These are phyloP conservation scores for Pythium pyrilobum DNA, from an alignment of 352 stramenopile species.

Conservation along the genomic window DNA sequence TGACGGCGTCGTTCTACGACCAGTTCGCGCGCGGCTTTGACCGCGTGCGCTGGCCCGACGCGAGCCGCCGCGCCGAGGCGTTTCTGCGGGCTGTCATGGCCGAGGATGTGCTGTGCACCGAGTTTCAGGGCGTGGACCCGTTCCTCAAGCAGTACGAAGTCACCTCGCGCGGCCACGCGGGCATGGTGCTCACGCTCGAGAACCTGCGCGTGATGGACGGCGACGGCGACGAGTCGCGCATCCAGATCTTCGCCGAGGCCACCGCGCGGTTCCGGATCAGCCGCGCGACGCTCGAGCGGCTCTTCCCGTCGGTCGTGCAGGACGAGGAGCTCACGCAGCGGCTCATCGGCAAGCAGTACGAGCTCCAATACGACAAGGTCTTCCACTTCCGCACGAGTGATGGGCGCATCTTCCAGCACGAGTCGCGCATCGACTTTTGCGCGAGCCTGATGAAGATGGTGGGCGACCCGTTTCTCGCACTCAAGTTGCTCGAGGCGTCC, in stretches of 20 bases:
- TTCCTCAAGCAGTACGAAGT: slow-evolving; percentile 47
- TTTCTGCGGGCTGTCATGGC: slow-evolving; percentile 41
- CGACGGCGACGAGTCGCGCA: slow-evolving; percentile 7
- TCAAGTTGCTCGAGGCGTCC: slow-evolving; percentile 19
- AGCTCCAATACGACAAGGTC: slow-evolving; percentile 64
- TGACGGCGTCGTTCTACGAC: slow-evolving; percentile 36
- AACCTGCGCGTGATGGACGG: slow-evolving; percentile 29
- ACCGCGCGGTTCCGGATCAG: slow-evolving; percentile 36
- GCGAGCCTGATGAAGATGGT: slow-evolving; percentile 44
- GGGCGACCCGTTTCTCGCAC: slow-evolving; percentile 18
- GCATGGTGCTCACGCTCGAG: slow-evolving; percentile 25
- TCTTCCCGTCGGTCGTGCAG: slow-evolving; percentile 46
- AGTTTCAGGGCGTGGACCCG: slow-evolving; percentile 47
- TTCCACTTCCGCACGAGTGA: slow-evolving; percentile 43
- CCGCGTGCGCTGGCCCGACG: slow-evolving; percentile 12
- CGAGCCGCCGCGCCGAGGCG: slow-evolving; percentile 17
- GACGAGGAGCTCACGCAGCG: slow-evolving; percentile 48
- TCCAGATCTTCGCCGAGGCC: slow-evolving; percentile 39
- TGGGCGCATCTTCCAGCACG: slow-evolving; percentile 50
- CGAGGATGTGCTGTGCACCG: slow-evolving; percentile 38
- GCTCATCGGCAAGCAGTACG: slow-evolving; percentile 55
- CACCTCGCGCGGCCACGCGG: slow-evolving; percentile 25
- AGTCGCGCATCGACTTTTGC: slow-evolving; percentile 45
- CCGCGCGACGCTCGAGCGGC: slow-evolving; percentile 32
- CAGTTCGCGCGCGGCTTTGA: slow-evolving; percentile 38